A percentile compares a stretch with the other conserved stretches of the same genome.
Conservation (phyloP, 2,329 filamentous ascomycete species). For the Coniochaeta sp. region DNA sequence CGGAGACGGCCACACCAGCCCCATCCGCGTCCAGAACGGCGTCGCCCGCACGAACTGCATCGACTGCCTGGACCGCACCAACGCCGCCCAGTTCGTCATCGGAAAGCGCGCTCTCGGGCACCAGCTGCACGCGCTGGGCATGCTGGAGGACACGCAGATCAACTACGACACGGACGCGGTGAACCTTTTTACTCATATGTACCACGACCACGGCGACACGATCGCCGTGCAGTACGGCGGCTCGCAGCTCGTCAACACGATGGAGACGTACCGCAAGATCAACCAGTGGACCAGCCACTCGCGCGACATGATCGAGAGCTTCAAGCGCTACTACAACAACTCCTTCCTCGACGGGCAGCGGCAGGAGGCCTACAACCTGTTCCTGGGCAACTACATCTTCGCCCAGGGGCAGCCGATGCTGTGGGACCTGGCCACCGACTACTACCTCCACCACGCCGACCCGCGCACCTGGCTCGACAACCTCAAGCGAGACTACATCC, state of each 20-base stretch:
- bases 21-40: conserved; percentile 75
- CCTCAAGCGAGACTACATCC: conserved; percentile 64
- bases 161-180: conserved; percentile 94
- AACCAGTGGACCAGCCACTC: conserved; percentile 99
- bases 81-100: conserved; percentile 96
- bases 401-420: conserved; percentile 84
- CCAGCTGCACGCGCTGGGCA: conserved; percentile 84
- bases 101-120: conserved; percentile 89
- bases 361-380: conserved; percentile 96
- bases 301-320: conserved; percentile 97
- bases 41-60: conserved; percentile 96
- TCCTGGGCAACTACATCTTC: conserved; percentile 93
- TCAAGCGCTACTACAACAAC: conserved; percentile 98
- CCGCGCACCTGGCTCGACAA: conserved; percentile 66
- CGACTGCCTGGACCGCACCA: conserved; percentile 93
- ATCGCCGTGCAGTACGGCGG: conserved; percentile 97
- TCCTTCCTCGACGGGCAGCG: conserved; percentile 92
- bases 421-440: conserved; percentile 92
- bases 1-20: conserved; percentile 61
- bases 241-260: conserved; percentile 95
- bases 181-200: conserved; percentile 97
- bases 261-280: conserved; percentile 98
- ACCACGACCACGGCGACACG: conserved; percentile 94
- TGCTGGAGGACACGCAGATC: conserved; percentile 68
- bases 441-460: conserved; percentile 88